These are phyloP conservation scores for Lactifluus subvellereus DNA, from an alignment of 768 basidiomycete species.

Conservation along the genomic window DNA sequence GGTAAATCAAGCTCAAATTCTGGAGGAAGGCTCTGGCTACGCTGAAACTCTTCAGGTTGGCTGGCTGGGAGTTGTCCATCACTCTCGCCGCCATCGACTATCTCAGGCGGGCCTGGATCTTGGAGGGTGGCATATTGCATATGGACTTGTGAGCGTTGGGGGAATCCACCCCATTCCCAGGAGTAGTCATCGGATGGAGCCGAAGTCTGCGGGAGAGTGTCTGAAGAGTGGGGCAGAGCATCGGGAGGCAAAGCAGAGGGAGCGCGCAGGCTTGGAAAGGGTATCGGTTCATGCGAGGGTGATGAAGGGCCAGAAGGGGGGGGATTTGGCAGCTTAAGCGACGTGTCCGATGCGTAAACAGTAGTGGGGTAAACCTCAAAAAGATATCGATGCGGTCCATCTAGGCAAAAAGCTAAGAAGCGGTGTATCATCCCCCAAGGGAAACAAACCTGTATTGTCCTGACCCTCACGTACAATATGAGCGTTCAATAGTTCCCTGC, in stretches of 20 bases:
- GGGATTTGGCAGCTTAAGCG: background rate
- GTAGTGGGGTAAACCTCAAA: background rate
- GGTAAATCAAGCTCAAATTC: constrained; percentile 29
- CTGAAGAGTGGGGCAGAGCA: constrained; percentile 1
- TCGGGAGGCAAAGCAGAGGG: constrained; percentile 61
- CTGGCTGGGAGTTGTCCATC: constrained; percentile 11
- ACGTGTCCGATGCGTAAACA: background rate
- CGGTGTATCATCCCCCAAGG: background rate
- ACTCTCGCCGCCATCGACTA: constrained; percentile 4
- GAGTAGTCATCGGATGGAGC: constrained; percentile 59
- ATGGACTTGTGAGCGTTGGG: constrained; percentile 66
- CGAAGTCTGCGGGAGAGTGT: constrained; percentile 7
- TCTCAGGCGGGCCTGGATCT: background rate
- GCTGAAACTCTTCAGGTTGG: constrained; percentile 32
- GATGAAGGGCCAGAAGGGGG: background rate
- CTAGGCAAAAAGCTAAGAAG: constrained; percentile 22
- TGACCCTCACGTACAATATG: background rate
- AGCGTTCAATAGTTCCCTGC: constrained; percentile 24
- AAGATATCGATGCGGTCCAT: background rate
- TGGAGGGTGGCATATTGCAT: constrained; percentile 36
- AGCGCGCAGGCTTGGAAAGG: constrained; percentile 40
- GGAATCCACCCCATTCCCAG: constrained; percentile 94
- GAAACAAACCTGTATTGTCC: background rate
- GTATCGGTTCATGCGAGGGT: constrained; percentile 30
- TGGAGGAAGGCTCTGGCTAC: constrained; percentile 56